Conservation (phyloP, 2,329 filamentous ascomycete species). For the Xylaria sp. region DNA sequence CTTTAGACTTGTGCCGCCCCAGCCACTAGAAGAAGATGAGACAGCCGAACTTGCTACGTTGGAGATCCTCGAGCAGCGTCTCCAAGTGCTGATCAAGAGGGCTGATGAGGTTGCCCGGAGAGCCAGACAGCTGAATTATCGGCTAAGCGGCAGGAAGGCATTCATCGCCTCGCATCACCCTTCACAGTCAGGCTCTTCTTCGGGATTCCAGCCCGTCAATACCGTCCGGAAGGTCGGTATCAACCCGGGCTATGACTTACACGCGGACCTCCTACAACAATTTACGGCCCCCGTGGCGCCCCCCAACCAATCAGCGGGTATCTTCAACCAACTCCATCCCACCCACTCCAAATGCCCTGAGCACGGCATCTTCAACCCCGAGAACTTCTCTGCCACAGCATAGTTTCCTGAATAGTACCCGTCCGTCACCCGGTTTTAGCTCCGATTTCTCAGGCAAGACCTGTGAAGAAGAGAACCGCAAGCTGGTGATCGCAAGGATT, state of each 20-base stretch:
- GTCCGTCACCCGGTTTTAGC: slow-evolving; percentile 29
- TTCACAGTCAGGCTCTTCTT: slow-evolving; percentile 33
- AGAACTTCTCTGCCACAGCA: slow-evolving; percentile 29
- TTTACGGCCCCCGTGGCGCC: slow-evolving; percentile 37
- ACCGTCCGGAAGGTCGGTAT: slow-evolving; percentile 29
- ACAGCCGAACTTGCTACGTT: slow-evolving; percentile 77
- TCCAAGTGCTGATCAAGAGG: slow-evolving; percentile 70
- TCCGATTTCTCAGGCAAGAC: slow-evolving; percentile 29
- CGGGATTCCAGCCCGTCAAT: slow-evolving; percentile 36
- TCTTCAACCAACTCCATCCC: slow-evolving; percentile 30
- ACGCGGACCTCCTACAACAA: slow-evolving; percentile 52
- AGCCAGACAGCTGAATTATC: slow-evolving; percentile 73
- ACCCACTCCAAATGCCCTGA: slow-evolving; percentile 29
- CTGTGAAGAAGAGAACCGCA: slow-evolving; percentile 34
- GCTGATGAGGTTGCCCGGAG: slow-evolving; percentile 64
- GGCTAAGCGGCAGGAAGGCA: slow-evolving; percentile 66
- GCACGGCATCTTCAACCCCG: slow-evolving; percentile 28
- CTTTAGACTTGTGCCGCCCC: slow-evolving; percentile 63
- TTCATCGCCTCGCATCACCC: slow-evolving; percentile 64
- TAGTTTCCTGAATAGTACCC: slow-evolving; percentile 23
- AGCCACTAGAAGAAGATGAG: slow-evolving; percentile 81
- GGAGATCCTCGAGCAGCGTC: slow-evolving; percentile 74
- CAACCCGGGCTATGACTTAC: slow-evolving; percentile 41
- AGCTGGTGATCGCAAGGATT: slow-evolving; percentile 67
- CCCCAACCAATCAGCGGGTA: slow-evolving; percentile 24